Evolutionary conservation across 352 stramenopile species (phyloP), one percentile per base, ranked within the genome.

Genomic region (Phytophthora multivora): DNA sequence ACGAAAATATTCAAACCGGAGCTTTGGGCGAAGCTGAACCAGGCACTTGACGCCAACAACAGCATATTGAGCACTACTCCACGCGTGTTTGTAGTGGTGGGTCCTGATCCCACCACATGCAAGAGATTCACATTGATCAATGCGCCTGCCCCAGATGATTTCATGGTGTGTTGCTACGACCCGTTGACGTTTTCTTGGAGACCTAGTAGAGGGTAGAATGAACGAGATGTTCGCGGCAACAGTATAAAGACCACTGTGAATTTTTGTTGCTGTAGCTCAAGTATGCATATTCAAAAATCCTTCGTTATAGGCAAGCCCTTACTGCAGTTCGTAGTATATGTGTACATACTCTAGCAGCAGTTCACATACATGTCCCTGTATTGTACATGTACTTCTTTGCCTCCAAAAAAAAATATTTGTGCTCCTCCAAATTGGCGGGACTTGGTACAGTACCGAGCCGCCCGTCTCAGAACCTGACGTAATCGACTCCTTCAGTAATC

Each of bases 151-250:
- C 30, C 48, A 35, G 42, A 62, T 6, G 48, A 53, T 10, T 70
- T 66, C 16, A 59, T 70, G 65, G 59, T 73, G 6, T 65, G 65
- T 28, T 66, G 59, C 48, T 73, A 62, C 48, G 48, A 70, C 38
- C 65, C 65, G 15, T 8, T 53, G 3, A 66, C 51, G 41, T 58
- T 62, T 41, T 23, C 43, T 8, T 43, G 50, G 11, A 63, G 41
- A 21, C 23, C 36, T 15, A 4, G 18, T 9, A 47, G 36, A 67
- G 42, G 19, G 43, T 56, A 31, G 25, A 42, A 31, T 60, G 25
- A 58, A 33, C 16, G 28, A 31, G 21, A 23, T 23, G 21, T 23
- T 23, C 21, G 21, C 26, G 26, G 26, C 26, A 30, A 30, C 26
- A 23, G 21, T 23, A 23, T 23, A 23, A 23, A 23, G 21, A 23